These are phyloP conservation scores for Leccinum imitatum DNA, from an alignment of 768 basidiomycete genomes.

Conservation along the genomic window DNA sequence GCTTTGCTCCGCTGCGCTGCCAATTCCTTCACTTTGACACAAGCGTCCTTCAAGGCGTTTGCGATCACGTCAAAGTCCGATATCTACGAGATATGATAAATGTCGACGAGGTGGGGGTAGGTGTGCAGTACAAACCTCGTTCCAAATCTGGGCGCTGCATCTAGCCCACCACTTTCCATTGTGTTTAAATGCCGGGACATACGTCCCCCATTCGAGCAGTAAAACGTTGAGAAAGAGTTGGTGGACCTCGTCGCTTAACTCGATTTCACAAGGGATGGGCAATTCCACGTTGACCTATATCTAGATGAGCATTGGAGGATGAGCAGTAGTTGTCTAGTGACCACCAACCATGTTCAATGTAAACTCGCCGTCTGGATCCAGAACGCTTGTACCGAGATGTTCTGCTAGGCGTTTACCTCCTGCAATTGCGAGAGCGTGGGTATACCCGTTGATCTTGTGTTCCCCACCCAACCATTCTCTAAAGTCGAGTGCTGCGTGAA, in stretches of 20 bases:
- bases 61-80: slow-evolving; percentile 34
- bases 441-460: slow-evolving; percentile 66
- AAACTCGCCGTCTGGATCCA: slow-evolving; percentile 61
- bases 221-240: slow-evolving; percentile 18
- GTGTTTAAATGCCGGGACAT: slow-evolving; percentile 19
- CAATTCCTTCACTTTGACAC: slow-evolving; percentile 16
- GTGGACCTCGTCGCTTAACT: slow-evolving; percentile 15
- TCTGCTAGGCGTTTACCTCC: slow-evolving; percentile 64
- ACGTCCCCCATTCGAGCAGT: slow-evolving; percentile 23
- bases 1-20: neutral
- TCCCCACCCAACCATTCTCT: slow-evolving; percentile 76
- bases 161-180: slow-evolving; percentile 34
- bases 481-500: slow-evolving; percentile 61
- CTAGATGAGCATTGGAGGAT: neutral
- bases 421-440: slow-evolving; percentile 61
- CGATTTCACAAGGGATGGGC: slow-evolving; percentile 32
- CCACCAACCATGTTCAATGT: slow-evolving; percentile 66
- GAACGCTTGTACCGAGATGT: slow-evolving; percentile 56
- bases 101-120: neutral
- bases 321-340: neutral
- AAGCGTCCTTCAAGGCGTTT: slow-evolving; percentile 27
- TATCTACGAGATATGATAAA: slow-evolving; percentile 17
- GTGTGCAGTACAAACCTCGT: slow-evolving; percentile 25
- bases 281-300: slow-evolving; percentile 42
- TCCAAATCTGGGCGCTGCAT: slow-evolving; percentile 34